phyloP scores from a whole-genome alignment of 352 stramenopile species.

The Globisporangium okanoganense region DNA sequence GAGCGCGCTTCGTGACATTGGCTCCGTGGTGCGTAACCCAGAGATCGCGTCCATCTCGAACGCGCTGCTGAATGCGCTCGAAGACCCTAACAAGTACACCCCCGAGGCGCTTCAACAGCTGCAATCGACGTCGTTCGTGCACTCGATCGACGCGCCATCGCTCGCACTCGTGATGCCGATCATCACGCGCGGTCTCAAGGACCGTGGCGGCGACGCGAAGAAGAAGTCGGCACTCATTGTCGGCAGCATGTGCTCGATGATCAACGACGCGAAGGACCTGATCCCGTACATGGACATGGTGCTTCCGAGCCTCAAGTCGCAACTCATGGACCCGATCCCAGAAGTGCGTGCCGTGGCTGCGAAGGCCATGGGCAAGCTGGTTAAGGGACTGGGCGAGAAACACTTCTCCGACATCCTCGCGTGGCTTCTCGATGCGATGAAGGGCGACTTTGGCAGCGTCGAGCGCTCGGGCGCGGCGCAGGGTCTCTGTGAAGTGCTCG shows the following conservation, averaged over 20 bases:
- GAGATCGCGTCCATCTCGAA: constrained; percentile 96
- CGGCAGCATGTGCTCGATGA: constrained; percentile 99
- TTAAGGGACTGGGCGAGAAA: constrained; percentile 94
- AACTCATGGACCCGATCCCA: constrained; percentile 92
- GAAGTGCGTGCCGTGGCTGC: constrained; percentile 93
- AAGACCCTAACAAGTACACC: constrained; percentile 92
- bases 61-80: constrained; percentile 94
- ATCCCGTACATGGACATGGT: constrained; percentile 98
- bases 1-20: constrained; percentile 95
- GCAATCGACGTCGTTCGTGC: constrained; percentile 97
- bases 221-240: constrained; percentile 98
- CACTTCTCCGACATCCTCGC: constrained; percentile 95
- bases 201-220: constrained; percentile 96
- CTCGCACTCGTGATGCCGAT: constrained; percentile 99
- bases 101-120: constrained; percentile 95
- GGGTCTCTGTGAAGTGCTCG: constrained; percentile 96
- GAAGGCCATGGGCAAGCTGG: constrained; percentile 94
- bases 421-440: constrained; percentile 97
- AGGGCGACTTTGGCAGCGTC: constrained; percentile 92
- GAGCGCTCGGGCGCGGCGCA: constrained; percentile 98
- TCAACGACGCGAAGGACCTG: constrained; percentile 97
- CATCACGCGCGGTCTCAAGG: constrained; percentile 96
- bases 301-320: constrained; percentile 94
- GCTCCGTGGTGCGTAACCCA: constrained; percentile 98
- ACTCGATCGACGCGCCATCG: constrained; percentile 99